These are phyloP conservation scores for Venturiaceae sp. DNA, from an alignment of 2,329 filamentous ascomycete species.

Conservation along the genomic window DNA sequence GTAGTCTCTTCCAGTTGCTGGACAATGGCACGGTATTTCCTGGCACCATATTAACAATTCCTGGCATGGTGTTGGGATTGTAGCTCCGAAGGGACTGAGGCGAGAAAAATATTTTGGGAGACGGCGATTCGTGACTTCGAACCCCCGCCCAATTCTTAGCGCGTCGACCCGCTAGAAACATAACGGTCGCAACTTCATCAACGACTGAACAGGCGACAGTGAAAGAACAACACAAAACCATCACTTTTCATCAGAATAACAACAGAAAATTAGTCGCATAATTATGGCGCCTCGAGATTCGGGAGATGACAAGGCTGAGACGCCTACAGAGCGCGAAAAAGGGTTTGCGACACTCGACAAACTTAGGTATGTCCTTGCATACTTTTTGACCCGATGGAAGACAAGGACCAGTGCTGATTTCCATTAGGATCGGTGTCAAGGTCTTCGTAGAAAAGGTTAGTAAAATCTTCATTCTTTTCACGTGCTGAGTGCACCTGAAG, in stretches of 20 bases:
- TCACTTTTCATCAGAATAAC: slow-evolving; percentile 14
- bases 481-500: background rate
- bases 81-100: slow-evolving; percentile 17
- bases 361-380: slow-evolving; percentile 51
- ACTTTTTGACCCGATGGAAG: slow-evolving; percentile 17
- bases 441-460: slow-evolving; percentile 60
- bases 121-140: slow-evolving; percentile 3
- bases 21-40: slow-evolving; percentile 33
- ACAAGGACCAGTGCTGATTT: slow-evolving; percentile 17
- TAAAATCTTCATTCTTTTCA: slow-evolving; percentile 10
- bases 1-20: slow-evolving; percentile 70
- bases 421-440: slow-evolving; percentile 52
- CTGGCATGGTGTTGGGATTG: slow-evolving; percentile 16
- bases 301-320: slow-evolving; percentile 37
- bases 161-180: background rate
- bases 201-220: background rate
- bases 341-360: slow-evolving; percentile 79
- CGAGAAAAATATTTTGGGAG: slow-evolving; percentile 12
- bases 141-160: background rate
- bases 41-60: slow-evolving; percentile 10
- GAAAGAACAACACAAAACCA: background rate
- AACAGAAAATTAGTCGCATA: slow-evolving; percentile 5
- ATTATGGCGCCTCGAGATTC: slow-evolving; percentile 47
- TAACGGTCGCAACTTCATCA: slow-evolving; percentile 18
- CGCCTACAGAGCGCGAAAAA: slow-evolving; percentile 56